Evolutionary conservation across 768 basidiomycete species (phyloP).

Genomic region (Bullera alba): DNA sequence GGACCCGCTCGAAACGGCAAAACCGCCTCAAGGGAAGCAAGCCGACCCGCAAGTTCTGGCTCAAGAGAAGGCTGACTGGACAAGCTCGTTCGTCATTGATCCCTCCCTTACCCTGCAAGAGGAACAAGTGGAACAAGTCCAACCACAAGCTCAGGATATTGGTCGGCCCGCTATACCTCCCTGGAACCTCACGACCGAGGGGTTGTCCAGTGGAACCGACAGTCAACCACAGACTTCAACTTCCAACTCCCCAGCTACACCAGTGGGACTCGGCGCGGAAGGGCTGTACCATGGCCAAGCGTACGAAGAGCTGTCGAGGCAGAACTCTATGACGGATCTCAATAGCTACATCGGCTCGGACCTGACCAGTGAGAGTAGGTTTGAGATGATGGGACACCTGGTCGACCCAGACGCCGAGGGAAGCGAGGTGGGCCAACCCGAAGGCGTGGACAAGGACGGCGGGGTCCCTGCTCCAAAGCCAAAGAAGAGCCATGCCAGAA

Average conservation of each 20-base stretch:
- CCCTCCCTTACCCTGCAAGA: neutral
- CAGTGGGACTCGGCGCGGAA: neutral
- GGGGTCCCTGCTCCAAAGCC: neutral
- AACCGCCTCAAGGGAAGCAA: neutral
- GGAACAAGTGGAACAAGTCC: neutral
- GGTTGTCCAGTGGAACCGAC: neutral
- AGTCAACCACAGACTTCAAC: neutral
- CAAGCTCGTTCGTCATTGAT: neutral
- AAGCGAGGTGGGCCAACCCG: neutral
- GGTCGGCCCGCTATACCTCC: too few species aligned
- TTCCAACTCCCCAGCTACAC: neutral
- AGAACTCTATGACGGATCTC: conserved; percentile 1
- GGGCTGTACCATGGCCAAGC: neutral
- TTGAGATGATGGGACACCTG: too few species aligned
- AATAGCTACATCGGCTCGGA: neutral
- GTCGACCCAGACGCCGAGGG: neutral
- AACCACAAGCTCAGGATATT: too few species aligned
- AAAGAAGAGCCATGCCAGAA: conserved; percentile 45
- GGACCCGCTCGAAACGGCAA: neutral
- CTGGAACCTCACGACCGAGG: neutral
- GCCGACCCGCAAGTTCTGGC: neutral
- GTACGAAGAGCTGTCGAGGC: neutral
- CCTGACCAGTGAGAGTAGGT: neutral
- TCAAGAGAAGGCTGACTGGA: neutral
- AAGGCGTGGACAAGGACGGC: conserved; percentile 1